A percentile compares a stretch with the other conserved stretches of the same genome.
Conservation (phyloP, 768 basidiomycete genomes). For the Galerina sulciceps region DNA sequence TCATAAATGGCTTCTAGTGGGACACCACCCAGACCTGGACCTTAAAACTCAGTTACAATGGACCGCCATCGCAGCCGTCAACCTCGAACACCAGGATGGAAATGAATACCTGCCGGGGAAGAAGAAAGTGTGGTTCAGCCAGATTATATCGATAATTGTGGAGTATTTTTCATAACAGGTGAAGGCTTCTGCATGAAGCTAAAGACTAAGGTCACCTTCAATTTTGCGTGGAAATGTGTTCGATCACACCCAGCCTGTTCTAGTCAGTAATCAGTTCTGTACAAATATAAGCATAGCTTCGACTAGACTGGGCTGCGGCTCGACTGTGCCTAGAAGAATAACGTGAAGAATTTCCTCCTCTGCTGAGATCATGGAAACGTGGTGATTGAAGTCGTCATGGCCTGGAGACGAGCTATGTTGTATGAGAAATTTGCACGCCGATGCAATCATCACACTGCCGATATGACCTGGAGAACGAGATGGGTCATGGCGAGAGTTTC, state of each 20-base stretch:
- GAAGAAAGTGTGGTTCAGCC: not conserved
- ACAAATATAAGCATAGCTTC: not conserved
- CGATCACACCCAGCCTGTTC: not conserved
- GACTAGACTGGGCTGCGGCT: too few relatives aligned
- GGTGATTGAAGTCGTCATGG: not conserved
- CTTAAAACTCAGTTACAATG: slow-evolving; percentile 15
- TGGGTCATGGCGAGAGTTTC: too few relatives aligned
- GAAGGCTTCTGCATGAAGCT: not conserved
- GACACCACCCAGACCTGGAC: slow-evolving; percentile 4
- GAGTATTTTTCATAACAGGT: not conserved
- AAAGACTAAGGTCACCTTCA: not conserved
- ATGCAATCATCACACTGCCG: not conserved
- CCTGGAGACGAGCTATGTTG: not conserved
- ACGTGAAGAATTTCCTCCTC: not conserved
- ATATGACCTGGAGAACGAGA: not conserved
- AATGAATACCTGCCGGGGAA: not conserved
- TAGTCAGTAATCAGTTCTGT: not conserved
- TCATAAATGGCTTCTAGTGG: not conserved
- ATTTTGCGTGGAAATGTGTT: not conserved
- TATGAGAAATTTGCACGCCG: not conserved
- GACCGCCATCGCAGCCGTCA: slow-evolving; percentile 18
- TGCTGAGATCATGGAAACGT: not conserved
- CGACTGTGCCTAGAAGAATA: not conserved
- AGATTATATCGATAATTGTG: not conserved
- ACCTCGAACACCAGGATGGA: slow-evolving; percentile 6